phyloP scores from a whole-genome alignment of 768 basidiomycete species.

The Leucosporidium yakuticum region DNA sequence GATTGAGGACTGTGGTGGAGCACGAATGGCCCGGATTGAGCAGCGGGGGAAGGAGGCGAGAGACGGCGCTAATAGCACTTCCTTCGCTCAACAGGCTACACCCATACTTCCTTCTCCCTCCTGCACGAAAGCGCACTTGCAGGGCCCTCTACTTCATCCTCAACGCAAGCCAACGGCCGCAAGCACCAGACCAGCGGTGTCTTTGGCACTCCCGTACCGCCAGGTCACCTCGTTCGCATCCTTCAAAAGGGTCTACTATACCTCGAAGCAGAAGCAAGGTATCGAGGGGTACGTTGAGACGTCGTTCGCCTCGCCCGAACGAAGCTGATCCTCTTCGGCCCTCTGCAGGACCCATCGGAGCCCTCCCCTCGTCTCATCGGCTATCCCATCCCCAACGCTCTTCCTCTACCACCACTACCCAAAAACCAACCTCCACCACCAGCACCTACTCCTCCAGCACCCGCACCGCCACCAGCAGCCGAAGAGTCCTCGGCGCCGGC shows the following conservation, averaged over 20 bases:
- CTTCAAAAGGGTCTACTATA: slow-evolving; percentile 39
- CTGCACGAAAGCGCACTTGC: slow-evolving; percentile 30
- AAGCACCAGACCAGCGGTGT: not conserved
- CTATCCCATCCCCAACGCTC: slow-evolving; percentile 23
- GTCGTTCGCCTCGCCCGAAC: not conserved
- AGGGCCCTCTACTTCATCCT: slow-evolving; percentile 6
- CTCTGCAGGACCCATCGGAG: not conserved
- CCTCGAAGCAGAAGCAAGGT: slow-evolving; percentile 34
- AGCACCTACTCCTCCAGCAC: slow-evolving; percentile 10
- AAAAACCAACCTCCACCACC: slow-evolving; percentile 30
- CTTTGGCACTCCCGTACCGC: slow-evolving; percentile 29
- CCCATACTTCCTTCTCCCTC: slow-evolving; percentile 33
- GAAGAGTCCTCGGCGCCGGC: not conserved
- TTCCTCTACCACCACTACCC: slow-evolving; percentile 35
- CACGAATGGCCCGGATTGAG: not conserved
- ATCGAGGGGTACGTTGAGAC: slow-evolving; percentile 23
- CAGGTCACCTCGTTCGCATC: slow-evolving; percentile 36
- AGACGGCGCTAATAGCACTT: not conserved
- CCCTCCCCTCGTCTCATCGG: slow-evolving; percentile 23
- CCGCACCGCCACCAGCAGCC: not conserved
- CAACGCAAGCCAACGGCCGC: not conserved
- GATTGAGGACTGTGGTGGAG: not conserved
- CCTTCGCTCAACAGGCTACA: slow-evolving; percentile 22
- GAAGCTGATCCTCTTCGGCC: not conserved
- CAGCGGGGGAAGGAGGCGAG: not conserved